These are phyloP conservation scores for Ampelocalamus luodianensis DNA, from an alignment of 176 grass and related monocot species.

Conservation along the genomic window DNA sequence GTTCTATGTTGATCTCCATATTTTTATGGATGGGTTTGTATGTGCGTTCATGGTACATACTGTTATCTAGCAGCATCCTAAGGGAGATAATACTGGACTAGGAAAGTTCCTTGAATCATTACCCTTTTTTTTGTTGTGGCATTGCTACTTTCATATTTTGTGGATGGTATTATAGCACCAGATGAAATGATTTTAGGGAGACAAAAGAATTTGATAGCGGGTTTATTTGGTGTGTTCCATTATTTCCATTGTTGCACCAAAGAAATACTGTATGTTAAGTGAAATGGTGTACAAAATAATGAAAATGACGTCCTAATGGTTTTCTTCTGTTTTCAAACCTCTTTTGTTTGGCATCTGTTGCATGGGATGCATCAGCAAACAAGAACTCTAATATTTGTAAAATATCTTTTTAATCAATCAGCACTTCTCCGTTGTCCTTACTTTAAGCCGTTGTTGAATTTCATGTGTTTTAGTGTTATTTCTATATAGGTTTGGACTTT, in stretches of 20 bases:
- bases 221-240: not conserved
- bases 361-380: not conserved
- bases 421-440: not conserved
- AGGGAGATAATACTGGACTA: not conserved
- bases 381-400: not conserved
- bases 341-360: not conserved
- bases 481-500: not conserved
- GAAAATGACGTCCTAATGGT: not conserved
- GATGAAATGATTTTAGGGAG: not conserved
- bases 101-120: constrained; percentile 14
- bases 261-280: not conserved
- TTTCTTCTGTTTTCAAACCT: not conserved
- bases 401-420: not conserved
- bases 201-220: not conserved
- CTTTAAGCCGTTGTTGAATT: not conserved
- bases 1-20: not conserved
- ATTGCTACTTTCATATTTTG: not conserved
- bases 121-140: constrained; percentile 21
- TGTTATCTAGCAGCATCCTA: constrained; percentile 3
- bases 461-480: not conserved
- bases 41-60: not conserved
- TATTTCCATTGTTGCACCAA: not conserved
- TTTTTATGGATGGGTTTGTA: not conserved
- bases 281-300: not conserved
- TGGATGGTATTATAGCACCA: not conserved